Percentiles rank a stretch among this genome's conserved stretches.
Evolutionary conservation across 2,329 filamentous ascomycete genomes (phyloP).

Genomic region (Trichoderma koningiopsis): DNA sequence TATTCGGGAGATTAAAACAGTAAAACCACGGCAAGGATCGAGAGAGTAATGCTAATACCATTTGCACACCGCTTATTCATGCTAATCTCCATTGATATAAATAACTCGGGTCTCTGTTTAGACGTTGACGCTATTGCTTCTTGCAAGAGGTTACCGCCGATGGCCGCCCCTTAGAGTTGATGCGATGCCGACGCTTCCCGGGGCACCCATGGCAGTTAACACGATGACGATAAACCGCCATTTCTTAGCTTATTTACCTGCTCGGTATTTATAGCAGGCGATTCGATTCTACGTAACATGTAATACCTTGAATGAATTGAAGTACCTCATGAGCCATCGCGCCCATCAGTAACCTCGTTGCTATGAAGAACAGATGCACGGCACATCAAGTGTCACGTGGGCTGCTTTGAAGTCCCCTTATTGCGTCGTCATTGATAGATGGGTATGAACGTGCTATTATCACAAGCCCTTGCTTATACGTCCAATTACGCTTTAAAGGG

Average conservation of each 20-base stretch:
- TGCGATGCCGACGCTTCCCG: slow-evolving; percentile 17
- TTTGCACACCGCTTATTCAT: slow-evolving; percentile 4
- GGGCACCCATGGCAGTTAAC: background rate
- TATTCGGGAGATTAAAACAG: background rate
- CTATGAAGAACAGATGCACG: background rate
- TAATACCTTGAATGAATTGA: no score
- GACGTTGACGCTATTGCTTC: background rate
- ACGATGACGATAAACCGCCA: background rate
- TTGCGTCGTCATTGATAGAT: no score
- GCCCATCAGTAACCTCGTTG: background rate
- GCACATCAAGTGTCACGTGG: background rate
- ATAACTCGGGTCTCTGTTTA: background rate
- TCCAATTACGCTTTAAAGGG: no score
- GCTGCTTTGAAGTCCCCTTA: background rate
- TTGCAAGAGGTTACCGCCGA: background rate
- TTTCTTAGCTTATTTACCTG: background rate
- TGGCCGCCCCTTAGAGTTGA: background rate
- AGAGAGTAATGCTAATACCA: background rate
- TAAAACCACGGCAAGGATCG: background rate
- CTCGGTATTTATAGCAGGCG: background rate
- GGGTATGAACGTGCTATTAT: background rate
- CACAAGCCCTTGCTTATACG: no score
- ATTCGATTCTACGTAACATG: no score
- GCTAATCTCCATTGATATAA: no score
- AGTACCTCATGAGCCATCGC: background rate